Conservation (phyloP, 148 eudicot species). For the Camellia japonica region DNA sequence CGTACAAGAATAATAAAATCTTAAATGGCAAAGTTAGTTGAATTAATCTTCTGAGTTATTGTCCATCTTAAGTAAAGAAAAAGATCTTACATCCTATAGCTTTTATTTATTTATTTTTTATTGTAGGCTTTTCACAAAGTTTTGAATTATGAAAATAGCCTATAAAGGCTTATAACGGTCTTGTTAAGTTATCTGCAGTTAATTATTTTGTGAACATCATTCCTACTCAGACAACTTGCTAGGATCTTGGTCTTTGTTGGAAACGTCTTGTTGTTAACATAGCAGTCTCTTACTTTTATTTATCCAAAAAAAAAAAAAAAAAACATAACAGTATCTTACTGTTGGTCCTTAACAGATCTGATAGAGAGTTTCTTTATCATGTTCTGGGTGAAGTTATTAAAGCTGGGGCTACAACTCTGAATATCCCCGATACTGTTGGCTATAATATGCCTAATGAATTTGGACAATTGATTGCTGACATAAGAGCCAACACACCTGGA, state of each 20-base stretch:
- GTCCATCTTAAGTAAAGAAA: neutral
- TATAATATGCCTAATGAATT: conserved; percentile 71
- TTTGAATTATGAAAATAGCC: neutral
- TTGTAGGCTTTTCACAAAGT: neutral
- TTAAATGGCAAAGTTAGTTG: neutral
- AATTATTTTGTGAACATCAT: conserved; percentile 2
- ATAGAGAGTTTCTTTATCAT: conserved; percentile 77
- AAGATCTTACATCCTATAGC: neutral
- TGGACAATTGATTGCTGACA: conserved; percentile 86
- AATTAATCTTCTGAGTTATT: neutral
- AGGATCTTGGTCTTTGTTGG: neutral
- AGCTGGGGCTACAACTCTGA: conserved; percentile 93
- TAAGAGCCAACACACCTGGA: conserved; percentile 88
- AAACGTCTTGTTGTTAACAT: neutral
- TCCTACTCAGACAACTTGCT: neutral
- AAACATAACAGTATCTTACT: neutral
- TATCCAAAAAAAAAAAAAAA: no score
- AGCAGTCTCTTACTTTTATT: neutral
- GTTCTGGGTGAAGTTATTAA: conserved; percentile 88
- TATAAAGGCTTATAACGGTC: neutral
- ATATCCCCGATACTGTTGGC: conserved; percentile 96
- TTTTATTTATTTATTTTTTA: neutral
- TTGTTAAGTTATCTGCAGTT: neutral
- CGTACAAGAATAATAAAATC: neutral
- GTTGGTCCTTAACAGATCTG: conserved; percentile 57